Base-by-base conservation (phyloP, 1,139 yeast genomes). In the Candida tetrigidarum region DNA sequence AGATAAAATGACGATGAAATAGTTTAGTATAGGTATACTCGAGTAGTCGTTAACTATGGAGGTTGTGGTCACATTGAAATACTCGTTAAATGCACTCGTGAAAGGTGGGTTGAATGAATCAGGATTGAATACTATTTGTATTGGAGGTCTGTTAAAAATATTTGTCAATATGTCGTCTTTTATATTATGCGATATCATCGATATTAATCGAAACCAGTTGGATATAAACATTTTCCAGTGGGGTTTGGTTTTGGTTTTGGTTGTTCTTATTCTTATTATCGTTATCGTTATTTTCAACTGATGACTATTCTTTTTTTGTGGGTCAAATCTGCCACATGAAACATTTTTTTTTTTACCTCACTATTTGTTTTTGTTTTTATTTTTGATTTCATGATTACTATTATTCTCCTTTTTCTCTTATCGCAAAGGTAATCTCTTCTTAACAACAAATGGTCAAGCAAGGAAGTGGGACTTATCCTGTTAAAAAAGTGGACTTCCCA, bases 21-120 rank as follows among this genome's bases (percentile, higher is more conserved):
- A 39, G 37, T 49, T 45, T 10, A 39, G 36, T 2, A 37, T 18
- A 16, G 18, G 29, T n/a, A 36, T 27, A 14, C 29, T 44, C 4
- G 48, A 44, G 37, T 44, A 47, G 16, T 45, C 43, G 34, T 33
- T 33, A 16, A 39, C 32, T 26, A 40, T 37, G 9, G 48, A 37
- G 1, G 51, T 50, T 20, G 48, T 37, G 2, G 53, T 44, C 4
- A 49, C 44, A 32, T 53, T 53, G 25, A 47, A 55, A 25, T 35
- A 51, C 16, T 50, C 50, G 27, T 59, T 56, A 15, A 55, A 48
- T 14, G 55, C 55, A 46, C 53, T 53, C 12, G 59, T 59, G 39
- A 65, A 66, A 9, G 71, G 71, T 3, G 67, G 69, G 29, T 54
- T 59, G 46, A 55, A 64, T n/a, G 55, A 50, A 19, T 62, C 66